phyloP scores from a whole-genome alignment of 306 rosid genomes.

The Comarum palustre region DNA sequence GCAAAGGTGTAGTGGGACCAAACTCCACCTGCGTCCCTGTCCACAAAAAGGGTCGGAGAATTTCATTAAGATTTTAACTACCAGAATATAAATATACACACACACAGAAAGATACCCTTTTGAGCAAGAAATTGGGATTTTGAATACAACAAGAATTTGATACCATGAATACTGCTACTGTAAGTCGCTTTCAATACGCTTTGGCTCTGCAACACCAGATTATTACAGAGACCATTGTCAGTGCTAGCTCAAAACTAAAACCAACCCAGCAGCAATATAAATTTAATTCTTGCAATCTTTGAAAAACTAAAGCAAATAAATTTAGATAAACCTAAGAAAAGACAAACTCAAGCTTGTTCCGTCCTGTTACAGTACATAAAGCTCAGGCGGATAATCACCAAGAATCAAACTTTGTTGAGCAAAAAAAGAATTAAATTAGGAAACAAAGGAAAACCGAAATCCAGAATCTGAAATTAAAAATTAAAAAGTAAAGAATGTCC shows the following conservation, averaged over 20 bases:
- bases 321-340: conserved; percentile 36
- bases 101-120: conserved; percentile 12
- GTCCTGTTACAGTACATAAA: conserved; percentile 24
- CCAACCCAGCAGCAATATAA: conserved; percentile 9
- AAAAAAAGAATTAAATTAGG: conserved; percentile 32
- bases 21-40: conserved; percentile 81
- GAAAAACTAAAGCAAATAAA: conserved; percentile 18
- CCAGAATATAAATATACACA: conserved; percentile 27
- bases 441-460: conserved; percentile 29
- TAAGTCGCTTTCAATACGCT: conserved; percentile 83
- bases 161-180: conserved; percentile 66
- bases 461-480: conserved; percentile 31
- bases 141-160: conserved; percentile 28
- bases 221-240: conserved; percentile 40
- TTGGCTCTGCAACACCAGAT: conserved; percentile 50
- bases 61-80: conserved; percentile 27
- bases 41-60: conserved; percentile 44
- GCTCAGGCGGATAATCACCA: conserved; percentile 32
- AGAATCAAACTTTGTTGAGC: not conserved
- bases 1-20: conserved; percentile 99
- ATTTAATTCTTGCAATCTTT: conserved; percentile 16
- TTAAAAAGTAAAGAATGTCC: conserved; percentile 16
- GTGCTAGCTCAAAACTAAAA: conserved; percentile 28
- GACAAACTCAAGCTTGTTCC: conserved; percentile 72
- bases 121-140: conserved; percentile 32